Conservation (phyloP, 306 rosid genomes). For the Mimosa pudica region DNA sequence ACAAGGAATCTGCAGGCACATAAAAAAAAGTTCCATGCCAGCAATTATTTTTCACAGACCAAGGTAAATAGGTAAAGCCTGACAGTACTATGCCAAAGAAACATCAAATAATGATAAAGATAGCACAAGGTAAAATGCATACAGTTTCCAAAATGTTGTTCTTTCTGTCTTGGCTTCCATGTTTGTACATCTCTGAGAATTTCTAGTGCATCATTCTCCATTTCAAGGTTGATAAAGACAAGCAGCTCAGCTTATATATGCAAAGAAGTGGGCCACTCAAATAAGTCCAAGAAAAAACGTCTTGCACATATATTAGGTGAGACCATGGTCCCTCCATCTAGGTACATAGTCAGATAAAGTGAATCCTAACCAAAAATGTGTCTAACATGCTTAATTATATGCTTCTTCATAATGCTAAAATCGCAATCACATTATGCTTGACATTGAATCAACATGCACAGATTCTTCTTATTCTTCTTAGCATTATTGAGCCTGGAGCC, state of each 20-base stretch:
- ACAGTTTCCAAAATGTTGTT: constrained; percentile 49
- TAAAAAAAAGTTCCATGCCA: constrained; percentile 16
- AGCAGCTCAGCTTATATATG: constrained; percentile 88
- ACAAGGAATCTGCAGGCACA: neutral
- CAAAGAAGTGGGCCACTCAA: constrained; percentile 82
- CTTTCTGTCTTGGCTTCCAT: constrained; percentile 64
- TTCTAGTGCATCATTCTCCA: constrained; percentile 93
- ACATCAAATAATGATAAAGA: constrained; percentile 29
- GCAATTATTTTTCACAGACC: constrained; percentile 19
- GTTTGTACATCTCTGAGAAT: constrained; percentile 78
- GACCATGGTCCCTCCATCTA: constrained; percentile 90
- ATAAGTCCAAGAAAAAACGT: constrained; percentile 64
- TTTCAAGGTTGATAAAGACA: constrained; percentile 75
- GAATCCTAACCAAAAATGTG: neutral
- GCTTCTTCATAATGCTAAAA: neutral
- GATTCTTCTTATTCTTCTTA: neutral
- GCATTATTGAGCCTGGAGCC: neutral
- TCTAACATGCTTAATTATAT: neutral
- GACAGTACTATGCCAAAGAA: constrained; percentile 23
- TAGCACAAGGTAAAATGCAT: constrained; percentile 32
- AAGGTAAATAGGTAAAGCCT: constrained; percentile 27
- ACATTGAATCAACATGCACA: neutral
- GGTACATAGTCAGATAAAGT: constrained; percentile 48
- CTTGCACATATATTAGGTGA: constrained; percentile 87
- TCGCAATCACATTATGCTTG: neutral